Conservation (phyloP, 176 grass and related monocot species). For the Eleusine coracana region DNA sequence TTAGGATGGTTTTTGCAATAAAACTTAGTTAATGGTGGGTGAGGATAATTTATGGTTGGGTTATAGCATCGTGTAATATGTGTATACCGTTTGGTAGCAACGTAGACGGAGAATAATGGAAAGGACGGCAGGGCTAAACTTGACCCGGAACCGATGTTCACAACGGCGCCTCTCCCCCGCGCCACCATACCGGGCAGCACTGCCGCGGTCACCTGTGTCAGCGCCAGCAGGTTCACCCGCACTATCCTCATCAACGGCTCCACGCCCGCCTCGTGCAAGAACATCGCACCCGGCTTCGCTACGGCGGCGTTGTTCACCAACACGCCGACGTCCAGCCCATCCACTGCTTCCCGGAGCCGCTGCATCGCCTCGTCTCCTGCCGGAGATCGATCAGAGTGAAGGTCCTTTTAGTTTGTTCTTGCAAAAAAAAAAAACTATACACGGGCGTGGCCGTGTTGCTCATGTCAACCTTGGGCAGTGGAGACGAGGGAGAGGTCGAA, state of each 20-base stretch:
- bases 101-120: conserved; percentile 56
- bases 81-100: conserved; percentile 32
- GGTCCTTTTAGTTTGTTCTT: no score
- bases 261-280: conserved; percentile 53
- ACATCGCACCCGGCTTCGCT: conserved; percentile 38
- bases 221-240: conserved; percentile 43
- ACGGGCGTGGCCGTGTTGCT: no score
- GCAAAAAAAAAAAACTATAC: no score
- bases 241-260: conserved; percentile 44
- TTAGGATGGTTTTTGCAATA: no score
- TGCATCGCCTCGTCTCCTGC: neutral
- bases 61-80: no score
- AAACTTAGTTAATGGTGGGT: no score
- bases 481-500: conserved; percentile 40
- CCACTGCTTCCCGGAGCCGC: conserved; percentile 26
- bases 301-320: conserved; percentile 68
- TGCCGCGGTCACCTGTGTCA: conserved; percentile 42
- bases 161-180: conserved; percentile 48
- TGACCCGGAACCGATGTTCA: conserved; percentile 63
- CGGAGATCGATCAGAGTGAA: no score
- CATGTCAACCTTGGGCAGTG: no score
- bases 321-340: conserved; percentile 55
- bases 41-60: no score
- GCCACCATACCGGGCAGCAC: conserved; percentile 54
- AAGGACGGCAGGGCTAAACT: conserved; percentile 37